Conservation (phyloP, 345 rosid genomes). For the Eucalyptus cloeziana region DNA sequence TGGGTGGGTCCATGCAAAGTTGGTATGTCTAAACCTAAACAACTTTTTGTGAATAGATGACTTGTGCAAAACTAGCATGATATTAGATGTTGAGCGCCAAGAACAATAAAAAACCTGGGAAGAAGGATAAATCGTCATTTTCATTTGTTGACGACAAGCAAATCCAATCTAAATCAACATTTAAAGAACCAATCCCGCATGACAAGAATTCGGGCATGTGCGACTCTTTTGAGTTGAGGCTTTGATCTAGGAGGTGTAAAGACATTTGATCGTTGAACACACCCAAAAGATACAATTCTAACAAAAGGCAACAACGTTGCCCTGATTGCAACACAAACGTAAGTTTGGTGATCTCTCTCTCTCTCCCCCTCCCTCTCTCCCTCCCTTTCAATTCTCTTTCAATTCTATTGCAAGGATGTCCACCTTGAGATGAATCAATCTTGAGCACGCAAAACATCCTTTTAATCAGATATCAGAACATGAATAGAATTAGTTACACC, state of each 20-base stretch:
- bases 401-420: too few species aligned
- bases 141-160: background rate
- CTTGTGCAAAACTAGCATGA: background rate
- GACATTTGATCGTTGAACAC: background rate
- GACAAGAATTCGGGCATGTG: background rate
- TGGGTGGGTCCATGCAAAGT: background rate
- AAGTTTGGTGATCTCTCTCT: background rate
- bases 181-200: background rate
- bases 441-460: too few species aligned
- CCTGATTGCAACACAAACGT: background rate
- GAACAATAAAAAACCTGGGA: background rate
- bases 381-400: too few species aligned
- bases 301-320: too few species aligned
- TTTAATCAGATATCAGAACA: background rate
- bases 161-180: background rate
- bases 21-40: background rate
- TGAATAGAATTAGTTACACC: background rate
- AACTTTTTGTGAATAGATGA: background rate
- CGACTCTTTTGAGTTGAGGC: background rate
- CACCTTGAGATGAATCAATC: too few species aligned
- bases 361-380: accelerated
- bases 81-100: background rate
- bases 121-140: background rate
- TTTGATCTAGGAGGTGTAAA: background rate
- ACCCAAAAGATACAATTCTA: background rate